These are phyloP conservation scores for Aureobasidium melanogenum DNA, from an alignment of 2,329 filamentous ascomycete genomes.

Conservation along the genomic window DNA sequence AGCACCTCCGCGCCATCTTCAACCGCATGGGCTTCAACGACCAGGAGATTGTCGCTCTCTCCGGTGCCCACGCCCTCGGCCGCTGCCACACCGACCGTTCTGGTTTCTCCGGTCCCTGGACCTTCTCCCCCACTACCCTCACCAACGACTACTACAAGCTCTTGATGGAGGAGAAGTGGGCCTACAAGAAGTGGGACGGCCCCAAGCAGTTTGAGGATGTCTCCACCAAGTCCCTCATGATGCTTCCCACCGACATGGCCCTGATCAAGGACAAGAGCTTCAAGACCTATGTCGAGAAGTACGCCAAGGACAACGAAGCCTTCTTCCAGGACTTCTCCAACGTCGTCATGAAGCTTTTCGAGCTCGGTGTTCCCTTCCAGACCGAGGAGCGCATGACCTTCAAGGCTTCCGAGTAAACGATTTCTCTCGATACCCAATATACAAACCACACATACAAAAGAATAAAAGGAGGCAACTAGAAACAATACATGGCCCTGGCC, in stretches of 20 bases:
- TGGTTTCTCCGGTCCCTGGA: conserved; percentile 84
- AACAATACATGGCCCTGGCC: background rate
- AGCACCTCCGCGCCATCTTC: conserved; percentile 87
- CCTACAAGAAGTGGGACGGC: conserved; percentile 80
- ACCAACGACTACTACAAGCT: conserved; percentile 94
- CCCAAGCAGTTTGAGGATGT: conserved; percentile 87
- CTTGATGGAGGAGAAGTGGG: conserved; percentile 86
- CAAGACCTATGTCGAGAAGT: conserved; percentile 69
- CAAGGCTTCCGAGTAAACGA: conserved; percentile 32
- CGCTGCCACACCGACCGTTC: conserved; percentile 84
- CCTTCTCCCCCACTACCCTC: conserved; percentile 80
- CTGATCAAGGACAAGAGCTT: conserved; percentile 84
- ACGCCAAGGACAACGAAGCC: conserved; percentile 78
- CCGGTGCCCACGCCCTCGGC: conserved; percentile 77
- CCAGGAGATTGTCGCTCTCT: conserved; percentile 87
- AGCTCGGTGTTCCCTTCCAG: conserved; percentile 86
- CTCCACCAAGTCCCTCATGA: conserved; percentile 83
- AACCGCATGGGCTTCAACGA: conserved; percentile 97
- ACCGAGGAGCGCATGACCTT: conserved; percentile 38
- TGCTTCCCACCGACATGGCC: conserved; percentile 88
- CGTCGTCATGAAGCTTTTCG: conserved; percentile 74
- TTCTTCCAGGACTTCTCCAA: conserved; percentile 93
- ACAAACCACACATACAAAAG: background rate
- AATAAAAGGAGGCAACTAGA: background rate
- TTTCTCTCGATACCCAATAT: background rate